Evolutionary conservation across 805 yeast species (phyloP).

Genomic region (Kodamaea kakaduensis): DNA sequence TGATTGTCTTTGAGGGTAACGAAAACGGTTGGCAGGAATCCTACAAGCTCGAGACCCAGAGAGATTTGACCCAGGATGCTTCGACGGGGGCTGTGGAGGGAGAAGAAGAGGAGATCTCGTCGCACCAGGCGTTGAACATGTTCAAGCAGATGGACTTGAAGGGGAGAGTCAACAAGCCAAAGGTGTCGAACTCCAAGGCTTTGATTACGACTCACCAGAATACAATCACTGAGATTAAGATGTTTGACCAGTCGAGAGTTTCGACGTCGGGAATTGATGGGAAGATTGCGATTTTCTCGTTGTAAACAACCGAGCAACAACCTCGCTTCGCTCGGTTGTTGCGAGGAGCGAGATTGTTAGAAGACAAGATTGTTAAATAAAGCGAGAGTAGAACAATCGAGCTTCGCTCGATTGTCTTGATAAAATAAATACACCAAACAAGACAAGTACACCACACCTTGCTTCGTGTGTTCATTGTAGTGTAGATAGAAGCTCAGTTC

Average conservation of each 20-base stretch:
- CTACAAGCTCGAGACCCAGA: slow-evolving; percentile 50
- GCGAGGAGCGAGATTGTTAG: too few relatives aligned
- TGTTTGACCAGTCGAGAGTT: slow-evolving; percentile 43
- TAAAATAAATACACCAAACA: background rate
- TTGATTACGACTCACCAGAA: slow-evolving; percentile 86
- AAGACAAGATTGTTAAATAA: too few relatives aligned
- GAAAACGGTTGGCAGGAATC: slow-evolving; percentile 60
- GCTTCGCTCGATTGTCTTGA: too few relatives aligned
- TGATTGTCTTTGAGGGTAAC: slow-evolving; percentile 75
- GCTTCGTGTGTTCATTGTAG: background rate
- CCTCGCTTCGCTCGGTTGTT: too few relatives aligned
- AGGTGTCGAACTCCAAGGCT: slow-evolving; percentile 26
- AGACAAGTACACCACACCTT: background rate
- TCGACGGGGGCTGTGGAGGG: slow-evolving; percentile 23
- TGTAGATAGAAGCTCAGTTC: too few relatives aligned
- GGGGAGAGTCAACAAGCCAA: slow-evolving; percentile 61
- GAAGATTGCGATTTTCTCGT: slow-evolving; percentile 68
- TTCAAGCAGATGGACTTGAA: slow-evolving; percentile 93
- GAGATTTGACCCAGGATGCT: slow-evolving; percentile 45
- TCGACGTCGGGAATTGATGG: slow-evolving; percentile 87
- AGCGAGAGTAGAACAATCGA: too few relatives aligned
- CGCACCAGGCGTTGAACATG: slow-evolving; percentile 84
- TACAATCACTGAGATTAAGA: slow-evolving; percentile 67
- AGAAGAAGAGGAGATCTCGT: slow-evolving; percentile 53
- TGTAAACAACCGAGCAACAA: too few relatives aligned